phyloP scores from a whole-genome alignment of 179 eudicot species.

The Amaranthus tricolor region DNA sequence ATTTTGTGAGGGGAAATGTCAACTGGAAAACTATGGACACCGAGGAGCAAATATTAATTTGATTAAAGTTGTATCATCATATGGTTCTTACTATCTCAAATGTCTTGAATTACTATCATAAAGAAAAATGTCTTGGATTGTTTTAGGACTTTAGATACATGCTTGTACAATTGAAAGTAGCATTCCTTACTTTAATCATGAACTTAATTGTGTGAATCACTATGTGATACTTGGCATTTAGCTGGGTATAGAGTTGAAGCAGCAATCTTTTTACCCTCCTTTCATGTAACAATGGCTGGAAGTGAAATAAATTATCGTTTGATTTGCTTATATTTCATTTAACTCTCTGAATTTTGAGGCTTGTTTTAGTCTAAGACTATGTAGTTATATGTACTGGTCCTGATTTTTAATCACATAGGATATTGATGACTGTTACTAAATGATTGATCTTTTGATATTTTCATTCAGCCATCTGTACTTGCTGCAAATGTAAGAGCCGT shows the following conservation, averaged over 20 bases:
- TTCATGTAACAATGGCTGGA: background rate
- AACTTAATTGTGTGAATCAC: background rate
- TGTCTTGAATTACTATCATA: background rate
- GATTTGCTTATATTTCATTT: background rate
- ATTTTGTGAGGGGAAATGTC: too few relatives aligned
- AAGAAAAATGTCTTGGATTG: too few relatives aligned
- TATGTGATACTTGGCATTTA: background rate
- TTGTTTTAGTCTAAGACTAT: background rate
- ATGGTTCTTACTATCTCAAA: background rate
- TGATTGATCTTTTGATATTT: constrained; percentile 9
- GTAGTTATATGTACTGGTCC: background rate
- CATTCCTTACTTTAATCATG: background rate
- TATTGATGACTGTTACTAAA: background rate
- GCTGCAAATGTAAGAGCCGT: constrained; percentile 86
- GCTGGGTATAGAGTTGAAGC: background rate
- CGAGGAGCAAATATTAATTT: background rate
- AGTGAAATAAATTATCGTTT: background rate
- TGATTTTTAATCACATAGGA: constrained; percentile 1
- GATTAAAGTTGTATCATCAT: background rate
- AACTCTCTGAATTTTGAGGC: background rate
- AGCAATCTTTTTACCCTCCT: background rate
- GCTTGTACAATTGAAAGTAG: background rate
- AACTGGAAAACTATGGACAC: too few relatives aligned
- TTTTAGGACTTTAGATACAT: background rate
- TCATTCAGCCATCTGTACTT: constrained; percentile 75